A percentile compares a stretch with the other conserved stretches of the same genome.
Evolutionary conservation across 1,139 yeast species (phyloP).

Genomic region (Candida glucosophila): DNA sequence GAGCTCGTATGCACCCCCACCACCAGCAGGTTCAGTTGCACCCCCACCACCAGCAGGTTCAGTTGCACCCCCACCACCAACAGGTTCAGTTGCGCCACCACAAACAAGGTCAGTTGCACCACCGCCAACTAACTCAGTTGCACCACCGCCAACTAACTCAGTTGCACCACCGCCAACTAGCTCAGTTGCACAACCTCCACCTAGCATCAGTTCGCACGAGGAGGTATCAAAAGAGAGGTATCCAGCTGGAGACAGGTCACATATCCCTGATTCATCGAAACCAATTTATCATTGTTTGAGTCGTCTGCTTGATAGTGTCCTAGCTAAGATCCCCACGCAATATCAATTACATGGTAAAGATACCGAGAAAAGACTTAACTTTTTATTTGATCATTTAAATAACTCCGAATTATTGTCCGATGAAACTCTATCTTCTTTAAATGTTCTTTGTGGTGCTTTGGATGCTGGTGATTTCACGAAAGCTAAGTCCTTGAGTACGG

Average conservation of each 20-base stretch:
- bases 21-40: slow-evolving; percentile 4
- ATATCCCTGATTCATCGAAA: slow-evolving; percentile 49
- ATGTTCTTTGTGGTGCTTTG: slow-evolving; percentile 43
- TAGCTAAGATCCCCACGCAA: slow-evolving; percentile 71
- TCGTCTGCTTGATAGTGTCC: slow-evolving; percentile 48
- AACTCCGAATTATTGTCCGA: slow-evolving; percentile 58
- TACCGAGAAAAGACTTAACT: slow-evolving; percentile 71
- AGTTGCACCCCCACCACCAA: slow-evolving; percentile 17
- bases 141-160: no score
- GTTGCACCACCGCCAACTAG: no score
- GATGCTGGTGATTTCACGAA: slow-evolving; percentile 44
- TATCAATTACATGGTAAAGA: slow-evolving; percentile 70
- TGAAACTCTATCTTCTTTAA: slow-evolving; percentile 49
- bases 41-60: slow-evolving; percentile 6
- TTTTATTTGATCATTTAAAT: slow-evolving; percentile 74
- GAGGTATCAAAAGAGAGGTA: slow-evolving; percentile 16
- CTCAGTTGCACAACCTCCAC: no score
- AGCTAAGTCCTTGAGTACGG: slow-evolving; percentile 51
- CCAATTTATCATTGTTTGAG: slow-evolving; percentile 55
- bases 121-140: no score
- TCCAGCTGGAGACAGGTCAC: slow-evolving; percentile 67
- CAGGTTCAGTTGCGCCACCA: no score
- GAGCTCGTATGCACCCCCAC: slow-evolving; percentile 12
- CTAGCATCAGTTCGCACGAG: no score
- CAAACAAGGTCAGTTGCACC: no score